These are phyloP conservation scores for Cryptosporidium bovis DNA, from an alignment of 169 alveolate species.

Conservation along the genomic window DNA sequence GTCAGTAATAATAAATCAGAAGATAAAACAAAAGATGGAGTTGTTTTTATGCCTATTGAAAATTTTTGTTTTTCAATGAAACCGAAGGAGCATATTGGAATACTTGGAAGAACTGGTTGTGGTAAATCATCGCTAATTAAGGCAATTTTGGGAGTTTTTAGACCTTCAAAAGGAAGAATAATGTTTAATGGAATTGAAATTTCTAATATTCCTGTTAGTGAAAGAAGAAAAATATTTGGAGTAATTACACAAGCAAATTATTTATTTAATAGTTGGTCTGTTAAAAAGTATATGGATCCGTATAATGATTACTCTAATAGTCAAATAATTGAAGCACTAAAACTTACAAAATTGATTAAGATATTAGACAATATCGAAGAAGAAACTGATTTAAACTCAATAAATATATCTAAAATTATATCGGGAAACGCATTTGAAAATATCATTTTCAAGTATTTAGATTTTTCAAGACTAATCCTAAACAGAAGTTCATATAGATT, in stretches of 20 bases:
- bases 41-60: slow-evolving; percentile 9
- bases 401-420: background rate
- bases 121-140: slow-evolving; percentile 50
- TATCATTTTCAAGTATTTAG: slow-evolving; percentile 1
- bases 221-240: slow-evolving; percentile 28
- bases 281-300: slow-evolving; percentile 55
- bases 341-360: slow-evolving; percentile 3
- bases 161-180: slow-evolving; percentile 17
- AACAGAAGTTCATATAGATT: slow-evolving; percentile 14
- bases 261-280: slow-evolving; percentile 26
- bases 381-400: background rate
- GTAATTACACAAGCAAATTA: slow-evolving; percentile 21
- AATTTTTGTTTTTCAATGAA: slow-evolving; percentile 2
- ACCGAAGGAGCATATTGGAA: slow-evolving; percentile 38
- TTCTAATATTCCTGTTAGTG: background rate
- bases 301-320: background rate
- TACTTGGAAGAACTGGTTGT: slow-evolving; percentile 62
- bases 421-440: background rate
- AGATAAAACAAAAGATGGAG: background rate
- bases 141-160: slow-evolving; percentile 3
- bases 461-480: slow-evolving; percentile 25
- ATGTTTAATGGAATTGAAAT: slow-evolving; percentile 16
- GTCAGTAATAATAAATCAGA: background rate
- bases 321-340: background rate
- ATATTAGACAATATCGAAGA: background rate